Conservation (phyloP, 2,329 filamentous ascomycete species). For the Diaporthe citriasiana region DNA sequence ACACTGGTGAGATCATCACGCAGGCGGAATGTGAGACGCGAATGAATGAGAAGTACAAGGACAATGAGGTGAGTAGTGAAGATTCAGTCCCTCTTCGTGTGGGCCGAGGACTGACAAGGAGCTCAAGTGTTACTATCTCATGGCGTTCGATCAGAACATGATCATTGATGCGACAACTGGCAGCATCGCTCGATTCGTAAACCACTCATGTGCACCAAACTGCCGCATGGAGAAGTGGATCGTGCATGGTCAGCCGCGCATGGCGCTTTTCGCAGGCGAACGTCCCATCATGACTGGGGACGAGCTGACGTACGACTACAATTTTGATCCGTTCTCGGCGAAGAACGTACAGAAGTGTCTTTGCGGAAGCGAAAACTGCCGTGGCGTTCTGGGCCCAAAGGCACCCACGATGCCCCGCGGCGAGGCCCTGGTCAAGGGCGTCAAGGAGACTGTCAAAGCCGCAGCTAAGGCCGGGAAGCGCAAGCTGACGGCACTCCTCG, state of each 20-base stretch:
- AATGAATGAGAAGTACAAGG: constrained; percentile 94
- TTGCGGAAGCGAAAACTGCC: constrained; percentile 74
- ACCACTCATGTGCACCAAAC: constrained; percentile 96
- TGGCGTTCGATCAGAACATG: constrained; percentile 99
- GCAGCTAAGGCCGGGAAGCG: constrained; percentile 64
- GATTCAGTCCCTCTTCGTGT: background rate
- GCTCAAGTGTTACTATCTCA: constrained; percentile 91
- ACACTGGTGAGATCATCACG: constrained; percentile 97
- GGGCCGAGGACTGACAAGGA: background rate
- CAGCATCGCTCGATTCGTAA: constrained; percentile 97
- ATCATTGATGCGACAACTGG: constrained; percentile 97
- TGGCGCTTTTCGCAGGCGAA: constrained; percentile 96
- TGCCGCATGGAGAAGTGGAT: constrained; percentile 99
- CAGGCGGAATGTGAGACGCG: constrained; percentile 92
- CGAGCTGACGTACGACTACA: constrained; percentile 94
- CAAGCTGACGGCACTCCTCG: constrained; percentile 68
- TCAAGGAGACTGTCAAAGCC: constrained; percentile 44
- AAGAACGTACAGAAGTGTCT: constrained; percentile 78
- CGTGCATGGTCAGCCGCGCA: constrained; percentile 91
- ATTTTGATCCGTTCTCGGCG: constrained; percentile 77
- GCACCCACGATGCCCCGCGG: constrained; percentile 70
- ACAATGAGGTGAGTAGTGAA: constrained; percentile 80
- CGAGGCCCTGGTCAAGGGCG: constrained; percentile 31
- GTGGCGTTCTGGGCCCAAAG: constrained; percentile 74
- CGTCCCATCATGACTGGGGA: constrained; percentile 93